Evolutionary conservation across 805 yeast species (phyloP).

Genomic region (Saccharomycopsis fodiens): DNA sequence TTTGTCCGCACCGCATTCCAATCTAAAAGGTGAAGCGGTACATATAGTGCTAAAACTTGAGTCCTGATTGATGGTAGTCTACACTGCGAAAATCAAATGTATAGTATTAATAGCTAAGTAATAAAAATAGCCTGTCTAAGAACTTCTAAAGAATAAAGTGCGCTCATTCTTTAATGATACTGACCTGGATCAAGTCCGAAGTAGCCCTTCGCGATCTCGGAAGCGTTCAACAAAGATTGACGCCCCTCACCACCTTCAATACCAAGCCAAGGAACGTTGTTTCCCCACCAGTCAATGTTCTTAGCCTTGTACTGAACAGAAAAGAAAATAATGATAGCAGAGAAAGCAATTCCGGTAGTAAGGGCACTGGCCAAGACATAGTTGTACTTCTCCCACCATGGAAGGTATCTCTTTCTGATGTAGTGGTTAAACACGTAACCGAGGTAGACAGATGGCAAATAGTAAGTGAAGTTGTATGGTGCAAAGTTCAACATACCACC

Average conservation of each 20-base stretch:
- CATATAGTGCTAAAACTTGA: too few relatives aligned
- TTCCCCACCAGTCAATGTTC: slow-evolving; percentile 61
- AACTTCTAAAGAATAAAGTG: too few relatives aligned
- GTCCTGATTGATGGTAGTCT: too few relatives aligned
- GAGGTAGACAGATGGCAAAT: slow-evolving; percentile 26
- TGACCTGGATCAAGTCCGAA: slow-evolving; percentile 26
- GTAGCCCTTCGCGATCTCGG: slow-evolving; percentile 30
- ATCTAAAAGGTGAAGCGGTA: too few relatives aligned
- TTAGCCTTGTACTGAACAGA: slow-evolving; percentile 37
- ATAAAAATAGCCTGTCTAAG: too few relatives aligned
- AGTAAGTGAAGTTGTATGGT: slow-evolving; percentile 42
- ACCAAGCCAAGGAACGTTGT: slow-evolving; percentile 32
- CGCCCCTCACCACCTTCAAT: slow-evolving; percentile 31
- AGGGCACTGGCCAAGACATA: slow-evolving; percentile 50
- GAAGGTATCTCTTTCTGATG: slow-evolving; percentile 38
- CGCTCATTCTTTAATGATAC: slow-evolving; percentile 5
- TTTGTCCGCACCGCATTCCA: too few relatives aligned
- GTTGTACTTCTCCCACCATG: slow-evolving; percentile 49
- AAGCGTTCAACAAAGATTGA: slow-evolving; percentile 19
- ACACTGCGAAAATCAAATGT: too few relatives aligned
- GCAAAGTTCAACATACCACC: slow-evolving; percentile 45
- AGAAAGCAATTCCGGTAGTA: slow-evolving; percentile 55
- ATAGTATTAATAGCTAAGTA: too few relatives aligned
- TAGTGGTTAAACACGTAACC: slow-evolving; percentile 40
- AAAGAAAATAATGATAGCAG: slow-evolving; percentile 48